Percentiles rank a stretch among this genome's conserved stretches.
Conservation (phyloP, 192 early-diverging fungal genomes). For the Mortierella hygrophila region DNA sequence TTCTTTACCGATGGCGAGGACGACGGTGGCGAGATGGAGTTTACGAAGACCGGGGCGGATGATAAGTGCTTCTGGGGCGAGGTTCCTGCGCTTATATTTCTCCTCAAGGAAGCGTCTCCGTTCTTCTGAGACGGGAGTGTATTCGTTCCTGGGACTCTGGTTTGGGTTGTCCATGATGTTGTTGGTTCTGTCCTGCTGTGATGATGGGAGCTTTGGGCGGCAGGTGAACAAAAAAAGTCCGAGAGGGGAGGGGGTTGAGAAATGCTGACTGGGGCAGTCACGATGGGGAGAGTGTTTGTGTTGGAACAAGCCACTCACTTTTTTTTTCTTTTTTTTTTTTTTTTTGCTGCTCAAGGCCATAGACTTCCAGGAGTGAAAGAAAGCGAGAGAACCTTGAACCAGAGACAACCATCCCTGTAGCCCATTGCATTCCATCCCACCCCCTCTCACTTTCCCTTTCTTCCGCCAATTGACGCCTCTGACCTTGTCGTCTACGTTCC, state of each 20-base stretch:
- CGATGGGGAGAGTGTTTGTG: background rate
- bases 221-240: background rate
- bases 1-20: conserved; percentile 40
- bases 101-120: conserved; percentile 38
- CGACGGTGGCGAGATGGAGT: conserved; percentile 47
- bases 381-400: background rate
- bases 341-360: background rate
- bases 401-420: background rate
- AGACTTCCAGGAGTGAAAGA: background rate
- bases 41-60: conserved; percentile 39
- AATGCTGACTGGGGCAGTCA: conserved; percentile 5
- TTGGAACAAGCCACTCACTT: background rate
- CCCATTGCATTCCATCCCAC: background rate
- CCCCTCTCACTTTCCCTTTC: background rate
- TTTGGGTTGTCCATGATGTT: conserved; percentile 47
- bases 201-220: background rate
- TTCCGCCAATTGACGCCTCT: background rate
- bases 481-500: background rate
- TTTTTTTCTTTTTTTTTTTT: conserved; percentile 28
- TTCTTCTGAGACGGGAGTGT: conserved; percentile 43
- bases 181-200: background rate
- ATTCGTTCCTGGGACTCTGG: conserved; percentile 37
- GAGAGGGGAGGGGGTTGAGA: background rate
- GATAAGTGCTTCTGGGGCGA: conserved; percentile 44
- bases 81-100: conserved; percentile 48